Conservation (phyloP, 768 basidiomycete species). For the Neoboletus magnificus region DNA sequence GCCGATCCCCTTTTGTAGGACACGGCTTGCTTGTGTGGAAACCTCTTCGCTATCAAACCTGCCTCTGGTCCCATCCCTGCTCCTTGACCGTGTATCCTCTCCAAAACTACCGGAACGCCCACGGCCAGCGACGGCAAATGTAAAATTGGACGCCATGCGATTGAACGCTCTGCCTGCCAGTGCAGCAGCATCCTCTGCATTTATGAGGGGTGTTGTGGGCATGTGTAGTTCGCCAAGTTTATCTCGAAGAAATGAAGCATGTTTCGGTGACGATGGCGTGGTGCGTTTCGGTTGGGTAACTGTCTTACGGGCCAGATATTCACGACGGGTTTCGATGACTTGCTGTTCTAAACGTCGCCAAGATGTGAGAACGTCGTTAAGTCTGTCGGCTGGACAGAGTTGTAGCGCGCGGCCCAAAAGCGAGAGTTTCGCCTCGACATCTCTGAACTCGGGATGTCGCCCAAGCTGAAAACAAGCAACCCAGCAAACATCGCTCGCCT, state of each 20-base stretch:
- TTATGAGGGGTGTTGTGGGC: conserved; percentile 63
- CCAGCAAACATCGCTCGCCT: conserved; percentile 85
- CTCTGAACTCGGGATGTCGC: conserved; percentile 71
- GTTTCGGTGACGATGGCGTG: conserved; percentile 29
- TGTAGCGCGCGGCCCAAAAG: conserved; percentile 81
- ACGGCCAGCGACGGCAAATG: conserved; percentile 55
- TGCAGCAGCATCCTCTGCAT: conserved; percentile 76
- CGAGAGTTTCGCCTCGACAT: conserved; percentile 61
- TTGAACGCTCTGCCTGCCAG: conserved; percentile 77
- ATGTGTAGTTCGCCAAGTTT: conserved; percentile 66
- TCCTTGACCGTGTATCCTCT: conserved; percentile 29
- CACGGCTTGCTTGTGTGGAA: conserved; percentile 70
- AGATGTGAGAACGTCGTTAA: conserved; percentile 70
- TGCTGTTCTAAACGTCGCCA: conserved; percentile 78
- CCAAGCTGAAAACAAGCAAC: conserved; percentile 86
- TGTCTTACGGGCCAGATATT: conserved; percentile 34
- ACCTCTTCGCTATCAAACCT: conserved; percentile 57
- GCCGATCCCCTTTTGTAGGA: conserved; percentile 86
- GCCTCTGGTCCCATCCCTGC: conserved; percentile 40
- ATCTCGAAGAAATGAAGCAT: conserved; percentile 53
- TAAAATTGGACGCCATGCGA: conserved; percentile 71
- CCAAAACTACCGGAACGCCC: conserved; percentile 22
- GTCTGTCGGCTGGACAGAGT: conserved; percentile 77
- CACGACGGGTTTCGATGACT: conserved; percentile 50
- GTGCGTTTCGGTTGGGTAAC: conserved; percentile 12